Conservation (phyloP, 257 asterid genomes). For the Paulownia fortunei region DNA sequence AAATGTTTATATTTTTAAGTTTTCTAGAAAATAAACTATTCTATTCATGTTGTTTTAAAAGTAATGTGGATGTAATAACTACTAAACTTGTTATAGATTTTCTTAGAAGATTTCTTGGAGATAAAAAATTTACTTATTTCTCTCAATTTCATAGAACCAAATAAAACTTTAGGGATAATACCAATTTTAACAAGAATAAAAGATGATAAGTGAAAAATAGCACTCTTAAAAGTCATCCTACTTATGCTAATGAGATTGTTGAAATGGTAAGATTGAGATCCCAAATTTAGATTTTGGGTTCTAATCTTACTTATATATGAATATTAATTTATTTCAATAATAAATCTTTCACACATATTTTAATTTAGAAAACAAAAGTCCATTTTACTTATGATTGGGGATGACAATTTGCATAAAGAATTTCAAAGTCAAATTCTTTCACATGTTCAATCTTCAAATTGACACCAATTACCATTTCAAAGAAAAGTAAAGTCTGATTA, state of each 20-base stretch:
- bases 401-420: not conserved
- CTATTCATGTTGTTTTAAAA: not conserved
- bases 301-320: too few species aligned
- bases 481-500: conserved; percentile 11
- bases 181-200: too few species aligned
- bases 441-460: conserved; percentile 20
- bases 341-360: too few species aligned
- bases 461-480: conserved; percentile 16
- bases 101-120: too few species aligned
- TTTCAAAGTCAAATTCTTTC: conserved; percentile 22
- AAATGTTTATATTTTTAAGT: not conserved
- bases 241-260: too few species aligned
- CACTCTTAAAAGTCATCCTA: too few species aligned
- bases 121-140: too few species aligned
- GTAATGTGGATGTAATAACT: not conserved
- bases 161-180: not conserved
- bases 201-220: too few species aligned
- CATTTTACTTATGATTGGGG: not conserved
- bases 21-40: not conserved
- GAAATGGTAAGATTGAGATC: too few species aligned
- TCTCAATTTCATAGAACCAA: too few species aligned
- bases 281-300: too few species aligned
- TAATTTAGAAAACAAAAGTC: not conserved
- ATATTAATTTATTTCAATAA: too few species aligned
- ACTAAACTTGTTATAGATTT: not conserved